Evolutionary conservation across 306 rosid genomes (phyloP).

Genomic region (Lagenaria siceraria): DNA sequence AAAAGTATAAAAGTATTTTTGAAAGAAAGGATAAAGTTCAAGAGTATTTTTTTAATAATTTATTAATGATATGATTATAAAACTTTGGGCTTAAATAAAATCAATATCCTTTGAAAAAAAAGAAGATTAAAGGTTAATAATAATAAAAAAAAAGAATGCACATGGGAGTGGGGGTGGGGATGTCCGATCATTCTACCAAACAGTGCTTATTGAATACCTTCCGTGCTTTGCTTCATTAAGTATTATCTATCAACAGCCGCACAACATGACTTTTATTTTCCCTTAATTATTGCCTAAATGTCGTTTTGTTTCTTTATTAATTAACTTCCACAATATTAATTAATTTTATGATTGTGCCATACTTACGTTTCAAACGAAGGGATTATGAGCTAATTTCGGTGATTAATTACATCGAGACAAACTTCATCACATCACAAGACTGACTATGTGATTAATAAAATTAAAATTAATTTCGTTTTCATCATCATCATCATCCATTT

Average conservation of each 20-base stretch:
- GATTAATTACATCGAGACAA: conserved; percentile 1
- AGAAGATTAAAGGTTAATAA: not conserved
- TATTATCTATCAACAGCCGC: not conserved
- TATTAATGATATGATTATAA: not conserved
- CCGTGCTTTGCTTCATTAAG: not conserved
- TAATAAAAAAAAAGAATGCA: not conserved
- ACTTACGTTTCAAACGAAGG: not conserved
- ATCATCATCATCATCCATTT: not conserved
- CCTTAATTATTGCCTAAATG: not conserved
- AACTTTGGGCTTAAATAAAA: not conserved
- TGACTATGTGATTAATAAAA: not conserved
- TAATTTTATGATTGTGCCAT: not conserved
- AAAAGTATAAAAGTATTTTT: no score
- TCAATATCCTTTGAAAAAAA: not conserved
- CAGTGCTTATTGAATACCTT: not conserved
- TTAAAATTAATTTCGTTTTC: not conserved
- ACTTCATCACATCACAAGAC: not conserved
- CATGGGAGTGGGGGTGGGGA: not conserved
- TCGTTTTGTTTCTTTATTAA: not conserved
- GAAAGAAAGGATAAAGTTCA: no score
- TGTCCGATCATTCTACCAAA: conserved; percentile 4
- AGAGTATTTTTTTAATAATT: no score
- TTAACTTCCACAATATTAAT: not conserved
- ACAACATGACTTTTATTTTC: not conserved
- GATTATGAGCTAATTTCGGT: not conserved